These are phyloP conservation scores for Gastrolobium villosum DNA, from an alignment of 306 rosid species.

Conservation along the genomic window DNA sequence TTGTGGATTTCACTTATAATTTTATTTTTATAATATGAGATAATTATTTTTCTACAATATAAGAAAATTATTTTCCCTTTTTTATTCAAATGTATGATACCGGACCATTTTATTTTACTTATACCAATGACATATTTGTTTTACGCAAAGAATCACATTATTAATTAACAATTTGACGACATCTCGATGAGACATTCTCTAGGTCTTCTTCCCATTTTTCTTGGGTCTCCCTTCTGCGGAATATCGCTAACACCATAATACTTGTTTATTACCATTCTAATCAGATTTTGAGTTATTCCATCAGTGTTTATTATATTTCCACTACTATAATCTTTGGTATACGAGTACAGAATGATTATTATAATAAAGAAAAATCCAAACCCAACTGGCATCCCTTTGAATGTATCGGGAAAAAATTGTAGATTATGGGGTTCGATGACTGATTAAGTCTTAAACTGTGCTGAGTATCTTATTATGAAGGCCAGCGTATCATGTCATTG, in stretches of 20 bases:
- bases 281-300: conserved; percentile 41
- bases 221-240: conserved; percentile 57
- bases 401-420: conserved; percentile 57
- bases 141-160: not conserved
- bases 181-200: conserved; percentile 69
- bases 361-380: conserved; percentile 48
- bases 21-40: no score
- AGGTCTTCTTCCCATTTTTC: conserved; percentile 48
- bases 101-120: conserved; percentile 9
- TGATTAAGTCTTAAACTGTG: conserved; percentile 45
- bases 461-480: conserved; percentile 19
- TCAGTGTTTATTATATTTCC: conserved; percentile 31
- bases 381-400: conserved; percentile 77
- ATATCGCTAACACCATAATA: conserved; percentile 53
- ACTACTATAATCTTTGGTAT: conserved; percentile 43
- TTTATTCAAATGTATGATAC: not conserved
- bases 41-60: no score
- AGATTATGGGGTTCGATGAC: conserved; percentile 61
- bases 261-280: conserved; percentile 36
- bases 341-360: conserved; percentile 41
- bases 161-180: conserved; percentile 48
- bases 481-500: not conserved
- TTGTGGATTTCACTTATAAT: no score
- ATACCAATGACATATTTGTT: conserved; percentile 6
- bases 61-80: no score